A percentile compares a stretch with the other conserved stretches of the same genome.
Conservation (phyloP, 345 rosid species). For the Hibiscus tridactylites region DNA sequence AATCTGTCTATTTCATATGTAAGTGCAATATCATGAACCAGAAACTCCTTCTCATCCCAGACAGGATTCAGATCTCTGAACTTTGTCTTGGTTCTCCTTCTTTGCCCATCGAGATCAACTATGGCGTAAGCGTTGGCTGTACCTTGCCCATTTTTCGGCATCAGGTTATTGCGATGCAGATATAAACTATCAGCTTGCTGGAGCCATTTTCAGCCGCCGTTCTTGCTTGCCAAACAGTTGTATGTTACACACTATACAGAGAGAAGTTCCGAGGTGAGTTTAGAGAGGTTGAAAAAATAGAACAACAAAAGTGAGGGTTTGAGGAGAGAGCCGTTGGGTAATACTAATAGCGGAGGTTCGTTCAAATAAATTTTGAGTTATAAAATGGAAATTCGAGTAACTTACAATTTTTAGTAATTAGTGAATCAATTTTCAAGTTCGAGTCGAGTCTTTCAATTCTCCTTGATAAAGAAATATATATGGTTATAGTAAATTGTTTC, state of each 20-base stretch:
- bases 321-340: not conserved
- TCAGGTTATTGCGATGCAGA: conserved; percentile 69
- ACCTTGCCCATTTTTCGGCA: conserved; percentile 94
- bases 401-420: no score
- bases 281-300: not conserved
- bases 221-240: not conserved
- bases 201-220: conserved; percentile 45
- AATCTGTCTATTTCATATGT: no score
- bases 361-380: no score
- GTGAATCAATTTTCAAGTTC: no score
- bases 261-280: not conserved
- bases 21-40: conserved; percentile 40
- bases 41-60: conserved; percentile 87
- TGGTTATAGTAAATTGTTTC: no score
- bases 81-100: conserved; percentile 71
- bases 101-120: conserved; percentile 77
- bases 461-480: no score
- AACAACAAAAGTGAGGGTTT: not conserved
- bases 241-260: no score
- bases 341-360: no score
- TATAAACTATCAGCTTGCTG: conserved; percentile 67
- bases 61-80: conserved; percentile 75
- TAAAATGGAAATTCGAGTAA: no score
- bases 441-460: no score
- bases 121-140: conserved; percentile 80